Evolutionary conservation across 768 basidiomycete genomes (phyloP), one percentile per base, ranked within the genome.

Genomic region (Leucocoprinus birnbaumii): DNA sequence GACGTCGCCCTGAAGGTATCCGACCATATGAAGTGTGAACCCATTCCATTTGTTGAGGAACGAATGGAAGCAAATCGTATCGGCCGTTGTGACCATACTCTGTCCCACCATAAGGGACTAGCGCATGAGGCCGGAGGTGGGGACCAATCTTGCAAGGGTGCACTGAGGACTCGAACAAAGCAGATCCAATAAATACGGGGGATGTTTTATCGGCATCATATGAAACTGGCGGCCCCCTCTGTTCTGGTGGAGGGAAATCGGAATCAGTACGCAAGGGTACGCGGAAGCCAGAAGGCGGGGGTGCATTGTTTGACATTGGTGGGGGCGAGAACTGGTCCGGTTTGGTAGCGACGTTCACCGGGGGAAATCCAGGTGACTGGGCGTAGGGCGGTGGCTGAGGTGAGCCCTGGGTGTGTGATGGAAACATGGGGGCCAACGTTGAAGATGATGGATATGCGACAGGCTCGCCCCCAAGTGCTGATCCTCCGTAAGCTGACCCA

Each of bases 141-240:
- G 85, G 82, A 1, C 73, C 82, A 61, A 92, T 81, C 74, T 93
- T 94, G 80, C 91, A 92, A 3, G 91, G 91, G 56, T 93, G 90
- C 2, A 91, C 87, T 0, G 84, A 82, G 57, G 73, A 71, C 53
- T 72, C 73, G 64, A 91, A 74, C 44, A 91, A 70, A 10, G 89
- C 91, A 3, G 87, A 88, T 13, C 89, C 91, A 27, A 94, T 60
- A 70, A 77, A 94, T 56, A 91, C 65, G 4, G 85, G 85, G 1
- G 79, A 77, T 22, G 60, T 56, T 1, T 82, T 80, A 61, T 87
- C 82, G 1, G 72, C 66, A 62, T 93, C 89, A 35, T 67, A 61
- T 61, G 78, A 81, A 1, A 82, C 77, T 0, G 88, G 79, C 1
- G 57, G 69, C 18, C 82, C 83, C 34, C 77, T 66, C 55, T 78